Base-by-base conservation (phyloP, 805 yeast genomes). In the Cyberlindnera americana region DNA sequence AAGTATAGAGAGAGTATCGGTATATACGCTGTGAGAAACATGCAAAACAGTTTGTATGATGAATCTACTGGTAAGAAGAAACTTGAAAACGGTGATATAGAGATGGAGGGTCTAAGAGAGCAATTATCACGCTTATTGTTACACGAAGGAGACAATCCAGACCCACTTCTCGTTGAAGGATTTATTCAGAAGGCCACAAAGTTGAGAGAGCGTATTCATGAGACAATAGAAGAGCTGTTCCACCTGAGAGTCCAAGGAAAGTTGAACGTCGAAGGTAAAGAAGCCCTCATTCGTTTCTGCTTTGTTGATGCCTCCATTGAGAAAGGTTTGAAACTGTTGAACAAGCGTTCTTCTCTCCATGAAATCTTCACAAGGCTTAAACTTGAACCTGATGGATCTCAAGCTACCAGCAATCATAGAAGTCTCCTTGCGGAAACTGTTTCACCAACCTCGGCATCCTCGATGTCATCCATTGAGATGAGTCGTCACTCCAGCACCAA, bases 21-120 rank as follows among this genome's bases (percentile, higher is more conserved):
- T 0, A 66, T 85, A 18, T 83, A 83, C 56, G 79, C 91, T 10
- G 80, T 90, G 78, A 75, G 81, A 53, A 90, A 90, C 59, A 79
- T 88, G 78, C 90, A 83, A 50, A 59, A 64, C 17, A 37, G 59
- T 81, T 22, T 52, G 57, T 29, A 52, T 45, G 14, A 49, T 52
- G 6, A 47, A 43, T 8, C 37, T 36, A 11, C 33, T 14, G 25
- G 22, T 12, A 18, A 26, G 12, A 37, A 12, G 6, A 24, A 10
- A n/a, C n/a, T n/a, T n/a, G n/a, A n/a, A 3, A 46, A 31, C 6
- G 33, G 21, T 24, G 35, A 63, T 2, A 7, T 24, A 37, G 85
- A 79, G 38, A 61, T 82, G 35, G 69, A 75, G 48, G 72, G 79
- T 3, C 77, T 86, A 3, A 87, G 81, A 49, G 74, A 77, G 35